phyloP scores from a whole-genome alignment of 257 asterid genomes.

The Capsicum rhomboideum region DNA sequence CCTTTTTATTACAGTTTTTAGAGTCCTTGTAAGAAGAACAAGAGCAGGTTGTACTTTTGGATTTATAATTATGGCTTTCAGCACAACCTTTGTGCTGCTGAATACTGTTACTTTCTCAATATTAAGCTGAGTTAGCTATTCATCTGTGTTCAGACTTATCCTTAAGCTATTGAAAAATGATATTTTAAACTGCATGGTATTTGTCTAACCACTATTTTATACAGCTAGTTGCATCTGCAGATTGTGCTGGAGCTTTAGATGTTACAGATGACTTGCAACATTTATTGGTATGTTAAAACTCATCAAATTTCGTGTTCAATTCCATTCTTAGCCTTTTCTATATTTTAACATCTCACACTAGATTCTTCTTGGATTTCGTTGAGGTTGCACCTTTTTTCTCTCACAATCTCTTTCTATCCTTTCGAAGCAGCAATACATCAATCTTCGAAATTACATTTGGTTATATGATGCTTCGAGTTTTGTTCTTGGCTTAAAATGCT shows the following conservation, averaged over 20 bases:
- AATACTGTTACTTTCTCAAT: not conserved
- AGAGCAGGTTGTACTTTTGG: not conserved
- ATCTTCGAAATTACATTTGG: not conserved
- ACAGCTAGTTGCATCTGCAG: constrained; percentile 98
- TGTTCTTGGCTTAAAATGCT: not conserved
- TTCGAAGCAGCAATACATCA: not conserved
- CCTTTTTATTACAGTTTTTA: not conserved
- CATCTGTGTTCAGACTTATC: not conserved
- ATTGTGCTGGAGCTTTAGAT: constrained; percentile 98
- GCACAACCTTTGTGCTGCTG: not conserved
- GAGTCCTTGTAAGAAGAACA: not conserved
- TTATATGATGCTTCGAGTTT: not conserved
- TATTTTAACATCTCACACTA: not conserved
- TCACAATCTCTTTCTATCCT: not conserved
- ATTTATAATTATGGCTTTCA: not conserved
- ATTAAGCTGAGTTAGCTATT: not conserved
- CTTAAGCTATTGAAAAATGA: not conserved
- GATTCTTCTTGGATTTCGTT: not conserved
- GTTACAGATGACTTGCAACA: constrained; percentile 89
- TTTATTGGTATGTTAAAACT: constrained; percentile 52
- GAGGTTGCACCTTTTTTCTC: not conserved
- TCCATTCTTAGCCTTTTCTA: not conserved
- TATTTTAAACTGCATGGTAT: not conserved
- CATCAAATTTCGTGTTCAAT: not conserved
- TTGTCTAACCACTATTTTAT: constrained; percentile 8